phyloP scores from a whole-genome alignment of 1,139 yeast genomes.

The Debaryomyces sp. region DNA sequence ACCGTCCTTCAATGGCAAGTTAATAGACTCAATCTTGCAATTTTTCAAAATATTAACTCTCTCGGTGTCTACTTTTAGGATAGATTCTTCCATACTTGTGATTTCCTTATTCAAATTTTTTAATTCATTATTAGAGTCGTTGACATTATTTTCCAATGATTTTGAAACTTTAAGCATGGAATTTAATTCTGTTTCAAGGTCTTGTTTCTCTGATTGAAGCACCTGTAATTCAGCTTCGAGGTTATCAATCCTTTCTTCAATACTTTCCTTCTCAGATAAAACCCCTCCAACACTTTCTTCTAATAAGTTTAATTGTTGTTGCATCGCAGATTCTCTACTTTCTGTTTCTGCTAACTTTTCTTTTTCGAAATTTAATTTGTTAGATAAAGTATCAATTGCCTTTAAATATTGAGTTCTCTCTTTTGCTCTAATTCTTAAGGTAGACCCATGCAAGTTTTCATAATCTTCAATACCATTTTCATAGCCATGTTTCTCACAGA shows the following conservation, averaged over 20 bases:
- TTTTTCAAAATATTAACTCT: constrained; percentile 64
- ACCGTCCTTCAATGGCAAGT: constrained; percentile 67
- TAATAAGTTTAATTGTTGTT: constrained; percentile 33
- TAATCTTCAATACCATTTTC: constrained; percentile 59
- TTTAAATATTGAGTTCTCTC: constrained; percentile 64
- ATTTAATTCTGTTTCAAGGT: constrained; percentile 26
- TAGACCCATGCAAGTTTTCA: constrained; percentile 67
- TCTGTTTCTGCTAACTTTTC: constrained; percentile 56
- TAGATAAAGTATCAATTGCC: constrained; percentile 62
- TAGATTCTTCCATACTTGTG: constrained; percentile 50
- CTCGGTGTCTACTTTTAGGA: constrained; percentile 59
- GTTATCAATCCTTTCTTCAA: constrained; percentile 44
- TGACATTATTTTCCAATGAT: constrained; percentile 33
- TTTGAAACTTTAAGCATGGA: constrained; percentile 30
- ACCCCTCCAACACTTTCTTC: constrained; percentile 36
- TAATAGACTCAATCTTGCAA: constrained; percentile 74
- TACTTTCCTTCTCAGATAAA: constrained; percentile 28
- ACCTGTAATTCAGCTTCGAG: constrained; percentile 56
- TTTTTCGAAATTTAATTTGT: constrained; percentile 64
- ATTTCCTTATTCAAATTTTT: constrained; percentile 33
- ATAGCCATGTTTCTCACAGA: constrained; percentile 59
- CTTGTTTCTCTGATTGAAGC: constrained; percentile 37
- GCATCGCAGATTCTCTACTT: constrained; percentile 43
- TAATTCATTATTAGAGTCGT: constrained; percentile 38
- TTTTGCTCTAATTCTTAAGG: constrained; percentile 60